phyloP scores from a whole-genome alignment of 495 filamentous ascomycete genomes.

The Penicillium steckii region DNA sequence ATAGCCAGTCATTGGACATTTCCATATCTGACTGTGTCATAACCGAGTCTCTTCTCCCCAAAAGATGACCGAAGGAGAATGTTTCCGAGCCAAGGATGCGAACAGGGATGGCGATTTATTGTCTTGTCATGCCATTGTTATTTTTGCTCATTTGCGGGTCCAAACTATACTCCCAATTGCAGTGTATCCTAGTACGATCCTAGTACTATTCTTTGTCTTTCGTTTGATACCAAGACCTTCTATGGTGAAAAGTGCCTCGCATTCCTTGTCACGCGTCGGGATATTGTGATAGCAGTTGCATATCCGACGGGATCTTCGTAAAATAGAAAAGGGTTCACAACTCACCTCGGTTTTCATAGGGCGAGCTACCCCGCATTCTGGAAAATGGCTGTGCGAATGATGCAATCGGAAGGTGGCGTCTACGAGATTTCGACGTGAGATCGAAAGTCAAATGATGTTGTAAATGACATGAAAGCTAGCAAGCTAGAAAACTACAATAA shows the following conservation, averaged over 20 bases:
- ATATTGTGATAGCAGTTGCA: slow-evolving; percentile 18
- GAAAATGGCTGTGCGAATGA: slow-evolving; percentile 4
- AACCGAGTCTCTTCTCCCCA: not conserved
- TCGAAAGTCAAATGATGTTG: not conserved
- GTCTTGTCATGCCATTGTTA: too few species aligned
- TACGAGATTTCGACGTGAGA: not conserved
- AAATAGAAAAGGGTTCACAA: not conserved
- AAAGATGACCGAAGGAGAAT: not conserved
- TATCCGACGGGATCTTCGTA: too few species aligned
- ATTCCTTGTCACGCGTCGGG: not conserved
- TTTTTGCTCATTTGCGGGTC: not conserved
- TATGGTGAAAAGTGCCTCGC: not conserved
- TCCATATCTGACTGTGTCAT: not conserved
- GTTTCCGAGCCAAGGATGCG: slow-evolving; percentile 3
- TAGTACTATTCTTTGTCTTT: not conserved
- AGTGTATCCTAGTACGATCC: too few species aligned
- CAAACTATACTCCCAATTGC: not conserved
- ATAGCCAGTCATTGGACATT: slow-evolving; percentile 10
- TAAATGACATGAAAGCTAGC: not conserved
- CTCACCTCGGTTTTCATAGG: not conserved
- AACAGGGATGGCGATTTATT: not conserved
- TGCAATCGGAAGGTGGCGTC: slow-evolving; percentile 6
- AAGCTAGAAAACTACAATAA: not conserved
- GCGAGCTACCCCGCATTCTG: slow-evolving; percentile 22
- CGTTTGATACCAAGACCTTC: not conserved